A percentile compares a stretch with the other conserved stretches of the same genome.
These are phyloP conservation scores for Penicillium sp. DNA, from an alignment of 2,329 filamentous ascomycete genomes.

Conservation along the genomic window DNA sequence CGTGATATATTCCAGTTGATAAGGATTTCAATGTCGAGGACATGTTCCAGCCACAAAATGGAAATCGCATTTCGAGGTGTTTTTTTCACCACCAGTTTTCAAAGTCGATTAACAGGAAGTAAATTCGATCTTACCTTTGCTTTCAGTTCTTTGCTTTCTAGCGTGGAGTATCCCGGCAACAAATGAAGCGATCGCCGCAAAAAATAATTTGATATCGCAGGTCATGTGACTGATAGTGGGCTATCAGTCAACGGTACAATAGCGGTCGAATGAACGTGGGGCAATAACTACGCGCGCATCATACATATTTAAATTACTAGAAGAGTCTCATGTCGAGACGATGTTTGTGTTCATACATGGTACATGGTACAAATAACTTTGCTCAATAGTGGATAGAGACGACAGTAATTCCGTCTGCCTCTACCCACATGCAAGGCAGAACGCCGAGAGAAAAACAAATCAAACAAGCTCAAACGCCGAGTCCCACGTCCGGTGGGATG, in stretches of 20 bases:
- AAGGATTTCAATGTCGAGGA: slow-evolving; percentile 10
- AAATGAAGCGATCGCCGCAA: slow-evolving; percentile 16
- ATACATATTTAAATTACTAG: not conserved
- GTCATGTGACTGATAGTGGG: slow-evolving; percentile 26
- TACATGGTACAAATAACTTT: slow-evolving; percentile 14
- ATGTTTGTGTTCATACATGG: slow-evolving; percentile 11
- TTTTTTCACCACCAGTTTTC: not conserved
- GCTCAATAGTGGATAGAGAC: not conserved
- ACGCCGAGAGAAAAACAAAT: slow-evolving; percentile 12
- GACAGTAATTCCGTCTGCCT: slow-evolving; percentile 4
- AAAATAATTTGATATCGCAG: slow-evolving; percentile 28
- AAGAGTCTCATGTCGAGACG: not conserved
- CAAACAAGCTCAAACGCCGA: slow-evolving; percentile 21
- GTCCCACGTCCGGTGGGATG: slow-evolving; percentile 17
- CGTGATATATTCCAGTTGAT: slow-evolving; percentile 19
- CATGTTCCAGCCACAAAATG: slow-evolving; percentile 2
- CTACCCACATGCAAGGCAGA: slow-evolving; percentile 18
- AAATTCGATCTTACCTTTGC: slow-evolving; percentile 18
- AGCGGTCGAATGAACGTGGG: not conserved
- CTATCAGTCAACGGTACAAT: not conserved
- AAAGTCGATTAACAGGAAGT: not conserved
- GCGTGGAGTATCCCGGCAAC: slow-evolving; percentile 12
- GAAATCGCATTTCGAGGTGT: no score
- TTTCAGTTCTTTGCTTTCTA: slow-evolving; percentile 9
- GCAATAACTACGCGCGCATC: not conserved